Percentiles rank a stretch among this genome's conserved stretches.
phyloP scores from a whole-genome alignment of 768 basidiomycete species.

The Lentinula edodes region DNA sequence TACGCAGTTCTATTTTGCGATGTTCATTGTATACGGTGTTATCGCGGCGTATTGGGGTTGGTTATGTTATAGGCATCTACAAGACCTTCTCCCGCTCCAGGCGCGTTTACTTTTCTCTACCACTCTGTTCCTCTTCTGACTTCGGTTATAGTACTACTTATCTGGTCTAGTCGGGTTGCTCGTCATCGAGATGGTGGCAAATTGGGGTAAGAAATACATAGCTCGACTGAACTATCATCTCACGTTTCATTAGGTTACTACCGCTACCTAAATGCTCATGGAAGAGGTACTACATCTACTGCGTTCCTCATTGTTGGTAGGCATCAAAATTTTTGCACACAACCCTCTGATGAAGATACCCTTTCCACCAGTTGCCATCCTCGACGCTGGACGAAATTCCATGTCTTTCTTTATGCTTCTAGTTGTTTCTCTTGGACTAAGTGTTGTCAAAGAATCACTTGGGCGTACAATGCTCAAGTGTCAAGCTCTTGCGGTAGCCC shows the following conservation, averaged over 20 bases:
- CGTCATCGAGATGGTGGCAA: slow-evolving; percentile 91
- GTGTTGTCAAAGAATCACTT: slow-evolving; percentile 85
- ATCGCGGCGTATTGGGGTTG: slow-evolving; percentile 76
- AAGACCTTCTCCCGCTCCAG: slow-evolving; percentile 86
- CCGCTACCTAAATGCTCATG: slow-evolving; percentile 88
- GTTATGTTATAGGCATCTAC: slow-evolving; percentile 73
- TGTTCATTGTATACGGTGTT: slow-evolving; percentile 74
- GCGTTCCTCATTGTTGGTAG: slow-evolving; percentile 91
- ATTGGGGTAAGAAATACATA: slow-evolving; percentile 56
- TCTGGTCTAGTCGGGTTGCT: slow-evolving; percentile 83
- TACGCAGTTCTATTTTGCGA: slow-evolving; percentile 75
- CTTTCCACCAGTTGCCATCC: slow-evolving; percentile 64
- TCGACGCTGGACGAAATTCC: slow-evolving; percentile 92
- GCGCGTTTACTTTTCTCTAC: slow-evolving; percentile 31
- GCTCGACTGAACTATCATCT: slow-evolving; percentile 1
- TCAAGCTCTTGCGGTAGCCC: slow-evolving; percentile 72
- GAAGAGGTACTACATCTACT: slow-evolving; percentile 64
- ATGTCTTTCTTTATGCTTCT: slow-evolving; percentile 94
- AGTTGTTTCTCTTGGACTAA: slow-evolving; percentile 87
- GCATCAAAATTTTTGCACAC: slow-evolving; percentile 15
- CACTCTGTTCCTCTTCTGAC: neutral
- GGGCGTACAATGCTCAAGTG: slow-evolving; percentile 82
- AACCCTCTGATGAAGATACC: neutral
- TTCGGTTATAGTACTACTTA: slow-evolving; percentile 68
- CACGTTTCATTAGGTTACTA: slow-evolving; percentile 64